Percentiles rank a stretch among this genome's conserved stretches.
Evolutionary conservation across 345 rosid species (phyloP).

Genomic region (Boechera divaricarpa): DNA sequence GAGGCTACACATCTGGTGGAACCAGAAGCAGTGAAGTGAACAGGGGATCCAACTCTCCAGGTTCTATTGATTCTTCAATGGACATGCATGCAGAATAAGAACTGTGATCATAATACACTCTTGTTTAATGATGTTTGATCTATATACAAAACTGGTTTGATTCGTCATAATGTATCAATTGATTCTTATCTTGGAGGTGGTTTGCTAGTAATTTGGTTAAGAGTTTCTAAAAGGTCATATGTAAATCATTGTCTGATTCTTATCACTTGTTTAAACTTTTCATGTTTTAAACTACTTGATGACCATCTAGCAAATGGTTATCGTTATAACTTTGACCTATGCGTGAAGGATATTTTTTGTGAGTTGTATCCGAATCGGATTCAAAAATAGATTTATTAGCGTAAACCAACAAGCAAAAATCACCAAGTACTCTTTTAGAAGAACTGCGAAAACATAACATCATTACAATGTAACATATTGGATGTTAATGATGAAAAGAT

Average conservation of each 20-base stretch:
- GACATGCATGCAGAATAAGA: slow-evolving; percentile 77
- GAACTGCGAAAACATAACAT: no score
- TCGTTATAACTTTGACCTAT: neutral
- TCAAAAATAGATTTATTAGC: no score
- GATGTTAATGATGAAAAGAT: no score
- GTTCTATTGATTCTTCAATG: slow-evolving; percentile 86
- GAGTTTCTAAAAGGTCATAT: slow-evolving; percentile 29
- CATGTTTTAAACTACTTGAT: slow-evolving; percentile 7
- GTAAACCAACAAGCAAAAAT: no score
- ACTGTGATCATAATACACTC: slow-evolving; percentile 12
- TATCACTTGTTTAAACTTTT: slow-evolving; percentile 18
- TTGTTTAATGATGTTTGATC: slow-evolving; percentile 36
- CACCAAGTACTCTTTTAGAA: neutral
- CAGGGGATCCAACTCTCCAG: slow-evolving; percentile 65
- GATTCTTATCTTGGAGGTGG: slow-evolving; percentile 31
- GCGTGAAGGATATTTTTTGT: neutral
- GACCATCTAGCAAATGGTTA: neutral
- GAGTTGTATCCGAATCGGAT: no score
- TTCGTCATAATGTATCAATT: slow-evolving; percentile 36
- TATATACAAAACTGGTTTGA: slow-evolving; percentile 38
- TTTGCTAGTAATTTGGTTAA: slow-evolving; percentile 30
- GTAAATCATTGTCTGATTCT: slow-evolving; percentile 41
- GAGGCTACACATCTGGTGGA: slow-evolving; percentile 61
- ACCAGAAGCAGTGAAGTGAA: slow-evolving; percentile 55
- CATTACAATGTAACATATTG: no score